Evolutionary conservation across 495 filamentous ascomycete genomes (phyloP).

Genomic region (Penicillium riverlandense): DNA sequence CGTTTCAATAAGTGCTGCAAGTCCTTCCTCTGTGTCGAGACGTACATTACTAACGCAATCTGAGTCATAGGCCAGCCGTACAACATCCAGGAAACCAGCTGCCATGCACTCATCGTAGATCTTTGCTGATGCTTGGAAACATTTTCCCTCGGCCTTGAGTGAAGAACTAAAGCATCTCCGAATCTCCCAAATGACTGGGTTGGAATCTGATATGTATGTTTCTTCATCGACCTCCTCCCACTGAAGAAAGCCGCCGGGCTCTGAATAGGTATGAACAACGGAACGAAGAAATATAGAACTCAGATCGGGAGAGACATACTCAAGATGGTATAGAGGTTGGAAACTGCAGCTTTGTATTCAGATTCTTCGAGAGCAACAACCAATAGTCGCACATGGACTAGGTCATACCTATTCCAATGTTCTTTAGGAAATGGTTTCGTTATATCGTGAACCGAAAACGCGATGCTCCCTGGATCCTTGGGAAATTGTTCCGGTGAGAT

Average conservation of each 20-base stretch:
- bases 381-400: slow-evolving; percentile 17
- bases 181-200: slow-evolving; percentile 6
- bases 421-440: slow-evolving; percentile 12
- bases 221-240: slow-evolving; percentile 19
- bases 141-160: slow-evolving; percentile 5
- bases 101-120: slow-evolving; percentile 2
- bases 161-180: slow-evolving; percentile 3
- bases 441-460: slow-evolving; percentile 12
- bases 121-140: slow-evolving; percentile 7
- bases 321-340: slow-evolving; percentile 7
- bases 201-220: slow-evolving; percentile 5
- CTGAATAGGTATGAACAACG: slow-evolving; percentile 1
- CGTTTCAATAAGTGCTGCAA: slow-evolving; percentile 3
- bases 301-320: background rate
- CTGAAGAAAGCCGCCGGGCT: slow-evolving; percentile 18
- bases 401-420: slow-evolving; percentile 9
- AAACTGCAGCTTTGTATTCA: slow-evolving; percentile 8
- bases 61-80: slow-evolving; percentile 1
- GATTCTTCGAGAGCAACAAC: slow-evolving; percentile 8
- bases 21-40: slow-evolving; percentile 3
- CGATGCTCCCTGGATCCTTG: background rate
- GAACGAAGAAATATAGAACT: no score
- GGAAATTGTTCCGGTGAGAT: slow-evolving; percentile 16
- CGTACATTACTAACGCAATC: background rate
- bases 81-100: slow-evolving; percentile 2